Percentiles rank a stretch among this genome's conserved stretches.
phyloP scores from a whole-genome alignment of 768 basidiomycete genomes.

The Hypholoma sublateritium region DNA sequence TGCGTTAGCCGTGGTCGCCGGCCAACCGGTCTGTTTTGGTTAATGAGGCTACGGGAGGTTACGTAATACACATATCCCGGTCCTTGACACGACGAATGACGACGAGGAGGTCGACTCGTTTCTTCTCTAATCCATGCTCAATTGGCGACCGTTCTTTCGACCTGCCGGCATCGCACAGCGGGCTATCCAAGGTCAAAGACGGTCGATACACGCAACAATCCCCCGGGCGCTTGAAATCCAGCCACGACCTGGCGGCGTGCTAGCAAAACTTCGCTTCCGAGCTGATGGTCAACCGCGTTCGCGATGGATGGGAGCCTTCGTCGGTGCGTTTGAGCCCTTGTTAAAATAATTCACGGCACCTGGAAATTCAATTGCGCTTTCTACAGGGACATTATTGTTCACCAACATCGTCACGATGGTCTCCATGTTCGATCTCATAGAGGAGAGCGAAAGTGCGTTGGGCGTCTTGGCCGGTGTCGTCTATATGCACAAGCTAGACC shows the following conservation, averaged over 20 bases:
- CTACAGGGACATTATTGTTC: conserved; percentile 16
- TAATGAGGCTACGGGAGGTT: neutral
- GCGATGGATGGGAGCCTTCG: conserved; percentile 28
- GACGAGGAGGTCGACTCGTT: neutral
- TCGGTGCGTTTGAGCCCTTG: conserved; percentile 22
- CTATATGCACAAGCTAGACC: conserved; percentile 29
- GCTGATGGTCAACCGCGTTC: conserved; percentile 37
- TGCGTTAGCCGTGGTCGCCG: too few species aligned
- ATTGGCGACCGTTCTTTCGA: conserved; percentile 27
- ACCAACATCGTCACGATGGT: conserved; percentile 17
- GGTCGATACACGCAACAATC: conserved; percentile 11
- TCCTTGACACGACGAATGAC: neutral
- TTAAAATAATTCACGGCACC: neutral
- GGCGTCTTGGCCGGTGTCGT: conserved; percentile 28
- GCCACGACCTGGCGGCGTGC: conserved; percentile 22
- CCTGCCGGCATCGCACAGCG: conserved; percentile 20
- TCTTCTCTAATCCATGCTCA: conserved; percentile 27
- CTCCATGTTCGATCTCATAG: conserved; percentile 22
- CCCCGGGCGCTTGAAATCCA: conserved; percentile 9
- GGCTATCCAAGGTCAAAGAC: conserved; percentile 14
- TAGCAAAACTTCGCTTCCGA: conserved; percentile 30
- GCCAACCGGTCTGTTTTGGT: too few species aligned
- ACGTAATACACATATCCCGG: neutral
- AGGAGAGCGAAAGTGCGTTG: conserved; percentile 27
- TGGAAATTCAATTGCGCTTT: neutral